phyloP scores from a whole-genome alignment of 1,284 basidiomycete species.

The Irpex sp. region DNA sequence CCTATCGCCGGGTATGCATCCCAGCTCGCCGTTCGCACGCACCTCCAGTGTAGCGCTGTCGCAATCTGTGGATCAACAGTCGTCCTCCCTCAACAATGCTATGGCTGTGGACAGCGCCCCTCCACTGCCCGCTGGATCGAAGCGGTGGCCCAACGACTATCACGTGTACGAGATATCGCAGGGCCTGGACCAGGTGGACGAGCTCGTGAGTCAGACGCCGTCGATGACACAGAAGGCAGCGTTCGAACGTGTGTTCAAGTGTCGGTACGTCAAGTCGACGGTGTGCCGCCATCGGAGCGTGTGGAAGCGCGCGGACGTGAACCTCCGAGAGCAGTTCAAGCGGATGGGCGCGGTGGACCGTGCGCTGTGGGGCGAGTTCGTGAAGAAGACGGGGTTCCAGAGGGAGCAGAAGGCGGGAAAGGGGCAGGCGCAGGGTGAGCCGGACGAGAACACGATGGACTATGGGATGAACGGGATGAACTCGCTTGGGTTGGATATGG shows the following conservation, averaged over 20 bases:
- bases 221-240: conserved; percentile 51
- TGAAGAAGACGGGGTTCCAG: conserved; percentile 29
- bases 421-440: not conserved
- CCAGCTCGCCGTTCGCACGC: not conserved
- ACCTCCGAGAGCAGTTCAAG: conserved; percentile 46
- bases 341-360: conserved; percentile 51
- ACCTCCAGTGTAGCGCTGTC: not conserved
- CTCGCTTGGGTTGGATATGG: not conserved
- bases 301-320: conserved; percentile 51
- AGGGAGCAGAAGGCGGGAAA: conserved; percentile 3
- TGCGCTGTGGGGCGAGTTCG: conserved; percentile 65
- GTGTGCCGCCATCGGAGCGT: conserved; percentile 64
- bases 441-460: not conserved
- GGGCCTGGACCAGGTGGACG: conserved; percentile 56
- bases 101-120: conserved; percentile 7
- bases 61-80: not conserved
- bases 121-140: conserved; percentile 50
- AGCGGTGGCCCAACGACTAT: conserved; percentile 71
- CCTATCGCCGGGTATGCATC: conserved; percentile 5
- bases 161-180: conserved; percentile 56
- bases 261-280: conserved; percentile 65
- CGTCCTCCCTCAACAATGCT: not conserved
- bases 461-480: conserved; percentile 4
- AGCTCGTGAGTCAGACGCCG: conserved; percentile 38
- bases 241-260: conserved; percentile 63